Evolutionary conservation across 495 filamentous ascomycete genomes (phyloP).

Genomic region (Penicillium flavigenum): DNA sequence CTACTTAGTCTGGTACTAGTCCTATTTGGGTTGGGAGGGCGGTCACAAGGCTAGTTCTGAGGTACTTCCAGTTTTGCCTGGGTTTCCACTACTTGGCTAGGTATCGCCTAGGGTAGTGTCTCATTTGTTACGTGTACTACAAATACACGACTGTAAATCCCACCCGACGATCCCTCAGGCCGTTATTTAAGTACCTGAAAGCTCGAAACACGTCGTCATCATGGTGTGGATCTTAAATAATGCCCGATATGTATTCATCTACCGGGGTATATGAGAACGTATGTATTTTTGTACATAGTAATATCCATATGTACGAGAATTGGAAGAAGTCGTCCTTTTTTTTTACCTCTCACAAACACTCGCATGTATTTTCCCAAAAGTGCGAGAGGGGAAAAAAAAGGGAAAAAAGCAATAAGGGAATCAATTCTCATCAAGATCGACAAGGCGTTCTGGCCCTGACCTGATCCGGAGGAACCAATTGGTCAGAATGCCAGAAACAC

Average conservation of each 20-base stretch:
- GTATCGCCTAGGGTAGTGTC: background rate
- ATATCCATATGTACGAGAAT: background rate
- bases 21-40: too few relatives aligned
- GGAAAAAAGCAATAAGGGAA: background rate
- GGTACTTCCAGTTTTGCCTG: background rate
- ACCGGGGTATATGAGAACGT: background rate
- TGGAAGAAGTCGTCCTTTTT: background rate
- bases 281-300: too few relatives aligned
- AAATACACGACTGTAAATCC: background rate
- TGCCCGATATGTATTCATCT: background rate
- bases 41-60: background rate
- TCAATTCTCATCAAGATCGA: constrained; percentile 16
- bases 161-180: constrained; percentile 6
- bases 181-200: constrained; percentile 2
- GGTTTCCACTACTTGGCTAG: background rate
- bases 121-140: background rate
- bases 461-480: constrained; percentile 25
- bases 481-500: constrained; percentile 7
- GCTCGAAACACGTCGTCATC: constrained; percentile 7
- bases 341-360: background rate
- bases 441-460: constrained; percentile 23
- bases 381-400: too few relatives aligned
- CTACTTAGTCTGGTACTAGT: too few relatives aligned
- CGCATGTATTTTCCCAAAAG: background rate
- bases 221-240: constrained; percentile 5